phyloP scores from a whole-genome alignment of 2,329 filamentous ascomycete genomes.

The Talaromyces sp. region DNA sequence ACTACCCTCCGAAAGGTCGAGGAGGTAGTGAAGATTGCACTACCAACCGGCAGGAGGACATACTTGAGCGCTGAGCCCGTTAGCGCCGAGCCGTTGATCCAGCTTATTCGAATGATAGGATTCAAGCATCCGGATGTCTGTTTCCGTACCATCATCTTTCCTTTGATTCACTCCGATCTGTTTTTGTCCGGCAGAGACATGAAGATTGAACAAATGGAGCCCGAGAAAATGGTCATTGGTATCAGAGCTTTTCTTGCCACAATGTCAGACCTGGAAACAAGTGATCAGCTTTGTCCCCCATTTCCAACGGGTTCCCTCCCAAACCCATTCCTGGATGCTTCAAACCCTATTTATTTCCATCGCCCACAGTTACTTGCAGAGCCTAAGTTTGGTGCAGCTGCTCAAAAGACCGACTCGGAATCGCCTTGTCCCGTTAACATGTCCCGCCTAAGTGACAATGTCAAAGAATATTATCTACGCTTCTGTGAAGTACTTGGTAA shows the following conservation, averaged over 20 bases:
- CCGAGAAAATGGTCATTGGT: constrained; percentile 95
- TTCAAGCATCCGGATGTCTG: constrained; percentile 93
- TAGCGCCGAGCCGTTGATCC: constrained; percentile 88
- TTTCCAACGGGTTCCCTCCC: constrained; percentile 70
- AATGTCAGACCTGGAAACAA: constrained; percentile 88
- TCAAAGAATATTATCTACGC: constrained; percentile 81
- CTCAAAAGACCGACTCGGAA: constrained; percentile 34
- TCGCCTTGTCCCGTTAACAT: constrained; percentile 58
- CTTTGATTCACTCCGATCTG: constrained; percentile 88
- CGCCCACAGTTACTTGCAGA: constrained; percentile 43
- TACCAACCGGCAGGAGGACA: constrained; percentile 78
- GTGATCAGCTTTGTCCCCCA: constrained; percentile 73
- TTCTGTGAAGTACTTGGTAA: constrained; percentile 96
- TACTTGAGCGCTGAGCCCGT: constrained; percentile 79
- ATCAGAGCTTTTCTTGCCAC: constrained; percentile 92
- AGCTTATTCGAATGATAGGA: constrained; percentile 91
- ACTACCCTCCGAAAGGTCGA: constrained; percentile 78
- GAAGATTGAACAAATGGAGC: constrained; percentile 89
- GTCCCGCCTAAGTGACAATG: constrained; percentile 69
- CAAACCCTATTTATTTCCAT: constrained; percentile 37
- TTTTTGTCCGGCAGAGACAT: constrained; percentile 76
- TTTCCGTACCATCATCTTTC: constrained; percentile 91
- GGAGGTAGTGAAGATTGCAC: constrained; percentile 80
- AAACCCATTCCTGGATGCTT: constrained; percentile 41
- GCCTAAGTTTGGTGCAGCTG: constrained; percentile 30